Evolutionary conservation across 116 monocot species (phyloP), one percentile per base, ranked within the genome.

Genomic region (Papilionanthe hybrid): DNA sequence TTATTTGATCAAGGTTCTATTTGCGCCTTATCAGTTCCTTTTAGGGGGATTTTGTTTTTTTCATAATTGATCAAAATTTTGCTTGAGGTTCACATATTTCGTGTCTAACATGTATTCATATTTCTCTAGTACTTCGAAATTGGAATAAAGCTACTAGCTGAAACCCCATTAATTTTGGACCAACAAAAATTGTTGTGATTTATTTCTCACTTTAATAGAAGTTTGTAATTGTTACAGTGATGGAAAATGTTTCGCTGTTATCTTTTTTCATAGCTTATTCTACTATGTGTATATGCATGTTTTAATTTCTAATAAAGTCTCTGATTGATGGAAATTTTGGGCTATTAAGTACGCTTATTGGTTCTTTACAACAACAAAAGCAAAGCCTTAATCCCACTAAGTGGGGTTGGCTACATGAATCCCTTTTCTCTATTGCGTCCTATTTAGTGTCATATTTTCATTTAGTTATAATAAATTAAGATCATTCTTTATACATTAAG

Each of bases 71-170:
- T 72, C 42, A 42, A 11, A 19, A 42, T 72, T 72, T 72, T 5
- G 72, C 20, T 41, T 72, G 72, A 17, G 42, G 18, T 41, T 72
- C 41, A 72, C 42, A 37, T 20, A 27, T 72, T 37, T 72, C 4
- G 17, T 18, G 15, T 72, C 41, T 41, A 72, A 41, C 32, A 42
- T 72, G 72, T 17, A 27, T 72, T 72, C 18, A 15, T 42, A 72
- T 72, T 19, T 25, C 72, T 72, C 1, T 19, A 42, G 17, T 72
- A 32, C 41, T 72, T 41, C 0, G 41, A 41, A 30, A 66, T 66
- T 72, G 72, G 67, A 72, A 37, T 72, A 72, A 66, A 25, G 66
- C 22, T 66, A 66, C 20, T 63, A 63, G 18, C 18, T 63, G 10
- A 63, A 63, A 3, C 63, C 6, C 3, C 66, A 27, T 25, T 66